A percentile compares a stretch with the other conserved stretches of the same genome.
Conservation (phyloP, 2,329 filamentous ascomycete genomes). For the Fusarium verticillioides region DNA sequence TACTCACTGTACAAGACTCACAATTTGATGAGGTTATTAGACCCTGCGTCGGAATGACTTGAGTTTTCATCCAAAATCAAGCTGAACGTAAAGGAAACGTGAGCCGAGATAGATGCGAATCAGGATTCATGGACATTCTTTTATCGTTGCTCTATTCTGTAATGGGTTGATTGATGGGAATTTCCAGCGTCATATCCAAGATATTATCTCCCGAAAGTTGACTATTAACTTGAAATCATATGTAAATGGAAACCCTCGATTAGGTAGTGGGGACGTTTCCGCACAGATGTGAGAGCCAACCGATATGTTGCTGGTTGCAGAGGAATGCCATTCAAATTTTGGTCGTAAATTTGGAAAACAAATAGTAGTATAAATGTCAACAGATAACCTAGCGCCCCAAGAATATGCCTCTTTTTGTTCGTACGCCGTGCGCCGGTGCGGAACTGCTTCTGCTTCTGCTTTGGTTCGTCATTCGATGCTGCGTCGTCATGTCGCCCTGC, state of each 20-base stretch:
- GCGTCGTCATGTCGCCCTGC: conserved; percentile 47
- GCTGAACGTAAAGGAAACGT: not conserved
- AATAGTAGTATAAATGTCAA: conserved; percentile 50
- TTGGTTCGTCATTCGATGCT: conserved; percentile 50
- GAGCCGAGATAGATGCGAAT: not conserved
- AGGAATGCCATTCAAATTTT: conserved; percentile 31
- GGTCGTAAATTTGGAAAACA: conserved; percentile 38
- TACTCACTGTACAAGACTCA: not conserved
- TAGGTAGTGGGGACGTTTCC: conserved; percentile 11
- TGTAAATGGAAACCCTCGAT: not conserved
- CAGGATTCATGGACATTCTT: not conserved
- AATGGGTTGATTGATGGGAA: not conserved
- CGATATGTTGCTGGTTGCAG: conserved; percentile 1
- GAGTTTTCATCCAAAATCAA: not conserved
- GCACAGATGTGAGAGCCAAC: not conserved
- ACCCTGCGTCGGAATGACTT: conserved; percentile 7
- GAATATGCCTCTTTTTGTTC: conserved; percentile 52
- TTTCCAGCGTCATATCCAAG: not conserved
- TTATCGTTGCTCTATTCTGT: not conserved
- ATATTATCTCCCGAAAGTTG: not conserved
- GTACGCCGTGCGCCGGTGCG: conserved; percentile 55
- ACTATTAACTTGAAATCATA: not conserved
- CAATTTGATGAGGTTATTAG: not conserved
- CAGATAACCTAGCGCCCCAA: conserved; percentile 52
- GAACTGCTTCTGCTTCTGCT: conserved; percentile 48